A percentile compares a stretch with the other conserved stretches of the same genome.
Conservation (phyloP, 345 rosid genomes). For the Barbarea vulgaris region DNA sequence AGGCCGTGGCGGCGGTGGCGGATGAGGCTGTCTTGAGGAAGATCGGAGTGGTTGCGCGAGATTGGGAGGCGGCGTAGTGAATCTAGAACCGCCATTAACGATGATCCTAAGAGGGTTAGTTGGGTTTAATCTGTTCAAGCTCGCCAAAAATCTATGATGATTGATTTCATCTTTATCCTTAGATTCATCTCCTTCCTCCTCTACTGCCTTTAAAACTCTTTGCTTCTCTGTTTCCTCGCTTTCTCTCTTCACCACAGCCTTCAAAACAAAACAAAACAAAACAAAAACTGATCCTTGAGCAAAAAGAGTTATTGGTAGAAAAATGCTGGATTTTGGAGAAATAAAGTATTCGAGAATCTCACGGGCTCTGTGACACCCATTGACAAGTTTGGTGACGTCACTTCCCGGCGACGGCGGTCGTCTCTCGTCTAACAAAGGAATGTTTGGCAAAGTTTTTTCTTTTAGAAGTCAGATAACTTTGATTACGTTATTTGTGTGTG, state of each 20-base stretch:
- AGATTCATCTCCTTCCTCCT: constrained; percentile 58
- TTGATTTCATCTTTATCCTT: constrained; percentile 36
- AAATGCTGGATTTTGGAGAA: neutral
- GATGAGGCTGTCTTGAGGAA: constrained; percentile 22
- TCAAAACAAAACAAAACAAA: neutral
- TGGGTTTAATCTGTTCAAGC: constrained; percentile 72
- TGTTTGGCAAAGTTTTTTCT: constrained; percentile 26
- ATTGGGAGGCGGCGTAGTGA: constrained; percentile 50
- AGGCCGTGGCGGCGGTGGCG: neutral
- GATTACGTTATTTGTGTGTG: constrained; percentile 30
- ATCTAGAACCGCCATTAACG: constrained; percentile 54
- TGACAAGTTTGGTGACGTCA: constrained; percentile 42
- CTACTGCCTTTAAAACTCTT: constrained; percentile 43
- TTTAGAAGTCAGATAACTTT: neutral
- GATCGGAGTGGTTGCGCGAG: constrained; percentile 41
- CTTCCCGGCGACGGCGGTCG: constrained; percentile 45
- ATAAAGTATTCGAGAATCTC: constrained; percentile 15
- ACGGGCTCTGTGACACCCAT: constrained; percentile 66
- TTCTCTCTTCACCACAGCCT: constrained; percentile 54
- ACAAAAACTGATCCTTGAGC: neutral
- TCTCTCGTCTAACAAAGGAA: constrained; percentile 24
- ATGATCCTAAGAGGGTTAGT: constrained; percentile 82
- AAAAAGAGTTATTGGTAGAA: neutral
- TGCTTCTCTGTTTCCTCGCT: constrained; percentile 31
- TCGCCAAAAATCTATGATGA: constrained; percentile 44